A percentile compares a stretch with the other conserved stretches of the same genome.
Evolutionary conservation across 805 yeast species (phyloP).

Genomic region (Candida koratica): DNA sequence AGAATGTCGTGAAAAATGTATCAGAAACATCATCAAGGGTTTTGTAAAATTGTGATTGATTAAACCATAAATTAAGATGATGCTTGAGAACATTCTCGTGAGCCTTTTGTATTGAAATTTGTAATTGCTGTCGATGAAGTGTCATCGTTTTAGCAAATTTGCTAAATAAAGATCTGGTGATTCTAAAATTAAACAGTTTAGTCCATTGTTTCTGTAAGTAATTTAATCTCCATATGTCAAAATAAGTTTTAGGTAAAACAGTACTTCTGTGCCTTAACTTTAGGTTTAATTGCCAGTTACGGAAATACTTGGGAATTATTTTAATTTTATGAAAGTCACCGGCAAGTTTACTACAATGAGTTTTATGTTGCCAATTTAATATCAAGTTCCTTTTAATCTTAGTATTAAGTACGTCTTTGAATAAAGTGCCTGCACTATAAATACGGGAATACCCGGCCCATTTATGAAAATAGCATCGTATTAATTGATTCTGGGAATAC

Average conservation of each 20-base stretch:
- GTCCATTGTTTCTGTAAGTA: not conserved
- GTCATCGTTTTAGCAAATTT: not conserved
- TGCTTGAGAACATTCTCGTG: not conserved
- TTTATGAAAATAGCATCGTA: too few relatives aligned
- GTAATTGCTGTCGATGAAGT: not conserved
- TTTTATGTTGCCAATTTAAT: constrained; percentile 15
- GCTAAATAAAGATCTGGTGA: not conserved
- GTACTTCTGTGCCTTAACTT: not conserved
- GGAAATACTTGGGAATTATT: constrained; percentile 9
- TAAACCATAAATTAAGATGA: constrained; percentile 6
- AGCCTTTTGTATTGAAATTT: not conserved
- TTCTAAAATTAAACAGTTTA: not conserved
- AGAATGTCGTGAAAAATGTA: constrained; percentile 9
- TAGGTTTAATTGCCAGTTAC: constrained; percentile 14
- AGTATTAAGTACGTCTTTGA: constrained; percentile 7
- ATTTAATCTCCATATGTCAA: constrained; percentile 9
- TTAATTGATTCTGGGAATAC: too few relatives aligned
- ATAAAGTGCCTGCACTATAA: too few relatives aligned
- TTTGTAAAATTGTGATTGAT: constrained; percentile 2
- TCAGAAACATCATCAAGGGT: constrained; percentile 13
- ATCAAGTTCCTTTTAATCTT: constrained; percentile 10
- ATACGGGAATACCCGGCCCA: too few relatives aligned
- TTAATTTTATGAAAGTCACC: constrained; percentile 8
- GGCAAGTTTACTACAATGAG: constrained; percentile 14
- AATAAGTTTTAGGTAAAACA: not conserved